Evolutionary conservation across 192 early-diverging fungal species (phyloP).

Genomic region (Coemansia sp.): DNA sequence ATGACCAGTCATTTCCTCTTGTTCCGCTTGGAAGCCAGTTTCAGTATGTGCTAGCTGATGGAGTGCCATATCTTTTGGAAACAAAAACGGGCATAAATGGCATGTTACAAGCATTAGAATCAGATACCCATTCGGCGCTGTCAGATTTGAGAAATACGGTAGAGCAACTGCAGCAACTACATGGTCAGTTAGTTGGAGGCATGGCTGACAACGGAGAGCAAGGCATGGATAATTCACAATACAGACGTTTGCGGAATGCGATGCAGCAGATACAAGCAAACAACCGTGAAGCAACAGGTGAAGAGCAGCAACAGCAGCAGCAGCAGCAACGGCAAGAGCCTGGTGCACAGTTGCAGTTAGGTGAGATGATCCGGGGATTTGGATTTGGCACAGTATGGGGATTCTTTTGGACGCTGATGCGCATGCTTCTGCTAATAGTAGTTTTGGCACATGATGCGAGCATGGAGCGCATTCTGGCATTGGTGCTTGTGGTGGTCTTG

Average conservation of each 20-base stretch:
- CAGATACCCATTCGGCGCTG: too few relatives aligned
- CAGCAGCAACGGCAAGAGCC: conserved; percentile 1
- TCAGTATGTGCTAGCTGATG: conserved; percentile 49
- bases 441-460: conserved; percentile 42
- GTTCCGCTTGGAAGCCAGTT: conserved; percentile 38
- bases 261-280: neutral
- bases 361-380: conserved; percentile 20
- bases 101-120: too few relatives aligned
- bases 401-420: conserved; percentile 30
- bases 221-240: too few relatives aligned
- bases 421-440: conserved; percentile 32
- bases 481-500: conserved; percentile 8
- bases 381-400: conserved; percentile 36
- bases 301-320: neutral
- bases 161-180: neutral
- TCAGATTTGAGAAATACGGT: neutral
- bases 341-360: conserved; percentile 9
- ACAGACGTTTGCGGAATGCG: too few relatives aligned
- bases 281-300: neutral
- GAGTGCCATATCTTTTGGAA: conserved; percentile 36
- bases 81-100: neutral
- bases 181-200: neutral
- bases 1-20: neutral
- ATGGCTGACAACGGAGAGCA: neutral
- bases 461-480: conserved; percentile 27